A percentile compares a stretch with the other conserved stretches of the same genome.
phyloP scores from a whole-genome alignment of 2,329 filamentous ascomycete genomes.

The Diaporthe nobilis region DNA sequence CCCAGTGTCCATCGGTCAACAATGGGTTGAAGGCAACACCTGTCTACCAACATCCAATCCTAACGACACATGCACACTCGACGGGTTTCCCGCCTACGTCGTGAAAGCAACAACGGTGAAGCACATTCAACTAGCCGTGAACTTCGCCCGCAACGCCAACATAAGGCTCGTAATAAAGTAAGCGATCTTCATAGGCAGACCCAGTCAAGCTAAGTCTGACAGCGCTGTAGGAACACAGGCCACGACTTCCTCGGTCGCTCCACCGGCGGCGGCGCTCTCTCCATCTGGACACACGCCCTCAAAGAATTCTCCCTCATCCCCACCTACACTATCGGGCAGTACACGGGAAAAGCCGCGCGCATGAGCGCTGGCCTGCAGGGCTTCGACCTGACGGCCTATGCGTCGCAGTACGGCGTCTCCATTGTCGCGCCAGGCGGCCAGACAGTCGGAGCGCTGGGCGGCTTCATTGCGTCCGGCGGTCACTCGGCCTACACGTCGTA shows the following conservation, averaged over 20 bases:
- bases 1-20: conserved; percentile 50
- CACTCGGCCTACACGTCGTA: conserved; percentile 61
- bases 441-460: conserved; percentile 55
- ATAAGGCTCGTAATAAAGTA: conserved; percentile 61
- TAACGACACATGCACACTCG: conserved; percentile 51
- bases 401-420: conserved; percentile 48
- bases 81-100: conserved; percentile 54
- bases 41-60: conserved; percentile 47
- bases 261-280: conserved; percentile 48
- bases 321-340: conserved; percentile 36
- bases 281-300: conserved; percentile 68
- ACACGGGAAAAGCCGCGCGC: conserved; percentile 54
- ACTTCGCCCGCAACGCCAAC: conserved; percentile 59
- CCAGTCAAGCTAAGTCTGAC: not conserved
- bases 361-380: conserved; percentile 56
- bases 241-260: conserved; percentile 65
- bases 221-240: conserved; percentile 59
- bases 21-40: conserved; percentile 53
- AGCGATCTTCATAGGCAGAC: not conserved
- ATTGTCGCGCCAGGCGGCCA: conserved; percentile 59
- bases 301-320: conserved; percentile 48
- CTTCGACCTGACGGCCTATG: conserved; percentile 51
- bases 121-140: conserved; percentile 54
- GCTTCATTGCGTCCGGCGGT: conserved; percentile 66
- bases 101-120: conserved; percentile 54